Conservation (phyloP, 2,329 filamentous ascomycete species). For the Fusarium pininemorale region DNA sequence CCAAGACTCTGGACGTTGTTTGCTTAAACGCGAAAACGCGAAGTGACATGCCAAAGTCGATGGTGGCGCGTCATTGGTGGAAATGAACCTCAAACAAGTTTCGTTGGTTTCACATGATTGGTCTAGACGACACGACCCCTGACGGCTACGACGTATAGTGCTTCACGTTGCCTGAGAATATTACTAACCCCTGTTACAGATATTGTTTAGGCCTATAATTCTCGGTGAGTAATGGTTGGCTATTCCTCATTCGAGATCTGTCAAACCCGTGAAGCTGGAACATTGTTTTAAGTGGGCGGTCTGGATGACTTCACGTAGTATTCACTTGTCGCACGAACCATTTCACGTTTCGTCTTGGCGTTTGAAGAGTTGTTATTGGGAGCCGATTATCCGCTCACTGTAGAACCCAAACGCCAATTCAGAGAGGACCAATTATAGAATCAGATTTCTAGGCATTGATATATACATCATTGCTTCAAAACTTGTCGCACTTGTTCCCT, state of each 20-base stretch:
- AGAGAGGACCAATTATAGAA: neutral
- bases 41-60: neutral
- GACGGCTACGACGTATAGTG: neutral
- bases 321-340: neutral
- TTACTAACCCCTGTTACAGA: slow-evolving; percentile 14
- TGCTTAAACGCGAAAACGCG: neutral
- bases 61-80: neutral
- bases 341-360: slow-evolving; percentile 22
- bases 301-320: neutral
- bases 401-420: neutral
- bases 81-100: neutral
- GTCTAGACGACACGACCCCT: neutral
- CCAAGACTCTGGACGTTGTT: neutral
- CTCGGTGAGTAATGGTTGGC: neutral
- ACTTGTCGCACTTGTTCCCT: neutral
- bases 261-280: neutral
- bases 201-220: neutral
- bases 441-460: neutral
- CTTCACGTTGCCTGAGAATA: slow-evolving; percentile 1
- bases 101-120: slow-evolving; percentile 17
- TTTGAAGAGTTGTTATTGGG: neutral
- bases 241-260: neutral
- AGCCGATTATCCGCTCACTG: slow-evolving; percentile 6
- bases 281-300: neutral
- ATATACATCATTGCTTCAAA: neutral